A percentile compares a stretch with the other conserved stretches of the same genome.
These are phyloP conservation scores for Oryza officinalis DNA, from an alignment of 176 grass and related monocot species.

Conservation along the genomic window DNA sequence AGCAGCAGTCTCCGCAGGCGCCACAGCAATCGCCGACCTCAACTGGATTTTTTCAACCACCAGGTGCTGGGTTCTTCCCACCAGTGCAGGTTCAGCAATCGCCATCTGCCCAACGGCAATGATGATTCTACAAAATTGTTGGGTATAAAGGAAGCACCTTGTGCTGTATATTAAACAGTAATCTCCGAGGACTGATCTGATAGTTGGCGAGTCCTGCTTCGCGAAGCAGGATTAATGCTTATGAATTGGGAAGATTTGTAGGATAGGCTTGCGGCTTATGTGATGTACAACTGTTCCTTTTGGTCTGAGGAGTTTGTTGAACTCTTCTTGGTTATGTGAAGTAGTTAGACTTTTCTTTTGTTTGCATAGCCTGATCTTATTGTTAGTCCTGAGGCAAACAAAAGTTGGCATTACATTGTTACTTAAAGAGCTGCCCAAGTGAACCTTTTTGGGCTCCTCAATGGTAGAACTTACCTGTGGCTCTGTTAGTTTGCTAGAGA, in stretches of 20 bases:
- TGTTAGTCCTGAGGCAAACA: conserved; percentile 25
- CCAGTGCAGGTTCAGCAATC: conserved; percentile 68
- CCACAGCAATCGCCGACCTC: conserved; percentile 52
- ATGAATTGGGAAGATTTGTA: conserved; percentile 40
- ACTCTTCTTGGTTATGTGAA: conserved; percentile 33
- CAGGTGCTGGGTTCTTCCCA: conserved; percentile 65
- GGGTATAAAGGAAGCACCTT: conserved; percentile 29
- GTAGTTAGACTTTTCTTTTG: conserved; percentile 13
- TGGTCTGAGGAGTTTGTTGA: conserved; percentile 19
- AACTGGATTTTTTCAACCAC: conserved; percentile 65
- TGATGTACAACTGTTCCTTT: conserved; percentile 48
- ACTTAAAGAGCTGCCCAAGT: conserved; percentile 20
- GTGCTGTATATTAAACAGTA: conserved; percentile 65
- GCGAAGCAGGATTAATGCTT: conserved; percentile 37
- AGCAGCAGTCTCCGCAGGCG: conserved; percentile 63
- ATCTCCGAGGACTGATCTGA: conserved; percentile 16
- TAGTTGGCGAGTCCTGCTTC: conserved; percentile 21
- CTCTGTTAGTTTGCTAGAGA: neutral
- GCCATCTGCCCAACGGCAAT: conserved; percentile 73
- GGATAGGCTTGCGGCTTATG: conserved; percentile 40
- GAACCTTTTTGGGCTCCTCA: conserved; percentile 9
- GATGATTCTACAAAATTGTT: conserved; percentile 32
- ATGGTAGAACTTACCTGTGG: neutral
- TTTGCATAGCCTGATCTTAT: conserved; percentile 23
- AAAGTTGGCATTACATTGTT: conserved; percentile 1